A percentile compares a stretch with the other conserved stretches of the same genome.
These are phyloP conservation scores for Rhodotorula babjevae DNA, from an alignment of 768 basidiomycete species.

Conservation along the genomic window DNA sequence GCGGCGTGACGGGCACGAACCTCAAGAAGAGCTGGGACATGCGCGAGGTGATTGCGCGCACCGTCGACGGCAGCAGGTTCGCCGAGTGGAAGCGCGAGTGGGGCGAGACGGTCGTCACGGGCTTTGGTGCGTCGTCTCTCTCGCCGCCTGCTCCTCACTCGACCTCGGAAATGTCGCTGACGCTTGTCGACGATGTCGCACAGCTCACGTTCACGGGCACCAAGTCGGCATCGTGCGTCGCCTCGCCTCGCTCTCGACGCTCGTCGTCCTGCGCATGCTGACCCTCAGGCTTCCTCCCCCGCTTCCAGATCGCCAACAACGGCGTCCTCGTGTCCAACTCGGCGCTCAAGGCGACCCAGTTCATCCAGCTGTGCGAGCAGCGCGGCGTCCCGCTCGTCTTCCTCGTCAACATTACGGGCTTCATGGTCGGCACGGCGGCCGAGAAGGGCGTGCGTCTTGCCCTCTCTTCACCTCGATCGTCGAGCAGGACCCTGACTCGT, in stretches of 20 bases:
- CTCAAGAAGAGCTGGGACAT: constrained; percentile 84
- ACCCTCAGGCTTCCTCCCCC: fast-evolving
- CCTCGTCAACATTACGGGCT: constrained; percentile 92
- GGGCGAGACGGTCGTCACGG: constrained; percentile 82
- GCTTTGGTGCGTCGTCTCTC: constrained; percentile 39
- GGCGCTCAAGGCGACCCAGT: constrained; percentile 88
- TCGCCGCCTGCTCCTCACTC: background rate
- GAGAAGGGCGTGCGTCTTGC: constrained; percentile 61
- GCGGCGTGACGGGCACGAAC: constrained; percentile 88
- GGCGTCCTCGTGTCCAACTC: constrained; percentile 92
- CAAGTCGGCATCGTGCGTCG: constrained; percentile 68
- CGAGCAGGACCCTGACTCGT: too few relatives aligned
- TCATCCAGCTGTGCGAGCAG: constrained; percentile 90
- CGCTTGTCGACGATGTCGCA: constrained; percentile 47
- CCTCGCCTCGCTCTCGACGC: background rate
- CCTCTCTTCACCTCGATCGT: background rate
- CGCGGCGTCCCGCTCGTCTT: constrained; percentile 82
- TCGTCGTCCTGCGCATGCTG: too few relatives aligned
- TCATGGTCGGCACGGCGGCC: constrained; percentile 95
- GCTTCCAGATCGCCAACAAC: constrained; percentile 66
- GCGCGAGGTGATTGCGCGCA: constrained; percentile 84
- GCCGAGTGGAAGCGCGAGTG: constrained; percentile 96
- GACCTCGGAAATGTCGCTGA: background rate
- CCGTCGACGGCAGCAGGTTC: constrained; percentile 86
- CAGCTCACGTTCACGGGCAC: constrained; percentile 77